Base-by-base conservation (phyloP, 2,329 filamentous ascomycete genomes). In the Penicillium psychrosexuale region DNA sequence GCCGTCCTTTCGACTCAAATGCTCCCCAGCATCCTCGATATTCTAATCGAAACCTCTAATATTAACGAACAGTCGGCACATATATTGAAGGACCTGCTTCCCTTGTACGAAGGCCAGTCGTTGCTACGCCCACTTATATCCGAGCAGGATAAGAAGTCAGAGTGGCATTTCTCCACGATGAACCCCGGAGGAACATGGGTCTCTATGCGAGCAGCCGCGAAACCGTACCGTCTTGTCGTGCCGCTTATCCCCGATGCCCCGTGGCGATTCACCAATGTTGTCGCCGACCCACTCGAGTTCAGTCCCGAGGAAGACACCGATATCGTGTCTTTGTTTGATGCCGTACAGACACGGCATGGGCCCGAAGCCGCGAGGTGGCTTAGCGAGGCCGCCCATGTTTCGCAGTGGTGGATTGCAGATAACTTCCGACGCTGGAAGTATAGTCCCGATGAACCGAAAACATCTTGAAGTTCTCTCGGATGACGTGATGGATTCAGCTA, bases 221-320 rank as follows among this genome's bases (percentile, higher is more conserved):
- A 90, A 91, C 78, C 72, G 38, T 72, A 82, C 95, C 57, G 80
- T 82, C 57, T 92, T 87, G 62, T 66, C 13, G 86, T 97, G 51
- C 86, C 89, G 3, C 86, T 93, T 65, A 83, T 89, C 66, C 89
- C 95, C 70, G 89, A 90, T 49, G 88, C 78, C 8, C 61, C 65
- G 28, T 73, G 66, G 57, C 56, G 62, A 31, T 77, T 77, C 61
- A 72, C 71, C 1, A 62, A 75, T 31, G 59, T 69, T 8, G 61
- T 59, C 1, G 60, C 52, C 1, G 74, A 77, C 47, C 72, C 73
- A 2, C 55, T 69, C 33, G 75, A 77, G 55, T 47, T 63, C 4
- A 45, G 68, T 4, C 57, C 67, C 1, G 59, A 73, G 8, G 71
- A 72, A 38, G 63, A 67, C 15, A 72, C 71, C 55, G 62, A 70